Conservation (phyloP, 345 rosid genomes). For the Passiflora organensis region DNA sequence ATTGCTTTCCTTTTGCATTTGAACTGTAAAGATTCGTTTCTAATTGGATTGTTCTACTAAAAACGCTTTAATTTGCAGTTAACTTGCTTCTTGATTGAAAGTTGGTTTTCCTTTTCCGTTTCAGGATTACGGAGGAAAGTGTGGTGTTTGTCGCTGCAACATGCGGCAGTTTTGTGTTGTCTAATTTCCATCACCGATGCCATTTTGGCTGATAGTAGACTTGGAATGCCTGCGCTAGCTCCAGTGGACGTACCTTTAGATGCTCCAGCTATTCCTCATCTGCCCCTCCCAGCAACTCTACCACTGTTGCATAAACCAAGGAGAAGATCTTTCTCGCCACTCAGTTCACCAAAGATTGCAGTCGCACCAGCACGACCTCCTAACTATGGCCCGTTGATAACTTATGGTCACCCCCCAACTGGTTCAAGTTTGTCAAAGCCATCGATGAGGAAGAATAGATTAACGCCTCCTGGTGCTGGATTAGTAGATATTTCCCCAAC, state of each 20-base stretch:
- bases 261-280: conserved; percentile 39
- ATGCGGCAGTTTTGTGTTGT: conserved; percentile 33
- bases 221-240: conserved; percentile 33
- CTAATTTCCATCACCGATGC: conserved; percentile 37
- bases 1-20: conserved; percentile 6
- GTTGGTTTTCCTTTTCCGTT: conserved; percentile 1
- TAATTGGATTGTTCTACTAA: too few relatives aligned
- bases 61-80: neutral
- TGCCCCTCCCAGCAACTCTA: conserved; percentile 43
- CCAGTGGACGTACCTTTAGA: conserved; percentile 34
- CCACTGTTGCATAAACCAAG: conserved; percentile 35
- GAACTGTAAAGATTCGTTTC: too few relatives aligned
- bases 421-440: conserved; percentile 61
- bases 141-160: conserved; percentile 29
- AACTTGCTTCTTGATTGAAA: too few relatives aligned
- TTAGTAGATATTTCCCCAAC: conserved; percentile 66
- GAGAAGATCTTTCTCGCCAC: conserved; percentile 42
- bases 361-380: conserved; percentile 55
- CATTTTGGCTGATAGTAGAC: conserved; percentile 23
- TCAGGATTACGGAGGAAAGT: conserved; percentile 43
- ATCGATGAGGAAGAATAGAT: conserved; percentile 46
- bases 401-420: conserved; percentile 55
- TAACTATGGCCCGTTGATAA: conserved; percentile 45
- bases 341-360: conserved; percentile 25
- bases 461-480: conserved; percentile 50